Percentiles rank a stretch among this genome's conserved stretches.
Conservation (phyloP, 2,329 filamentous ascomycete genomes). For the Alternaria sp. region DNA sequence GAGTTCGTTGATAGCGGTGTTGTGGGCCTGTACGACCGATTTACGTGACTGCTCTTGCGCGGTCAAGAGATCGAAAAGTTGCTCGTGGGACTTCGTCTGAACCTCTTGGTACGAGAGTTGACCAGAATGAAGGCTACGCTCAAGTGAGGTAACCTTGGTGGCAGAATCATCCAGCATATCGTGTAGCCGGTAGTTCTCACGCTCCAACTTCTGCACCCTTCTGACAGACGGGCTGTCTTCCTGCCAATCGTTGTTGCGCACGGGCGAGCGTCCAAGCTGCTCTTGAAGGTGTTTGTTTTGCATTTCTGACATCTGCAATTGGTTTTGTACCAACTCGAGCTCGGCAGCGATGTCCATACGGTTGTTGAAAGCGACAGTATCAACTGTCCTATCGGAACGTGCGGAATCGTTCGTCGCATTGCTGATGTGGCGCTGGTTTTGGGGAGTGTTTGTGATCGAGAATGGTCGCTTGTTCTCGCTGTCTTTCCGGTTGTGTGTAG, state of each 20-base stretch:
- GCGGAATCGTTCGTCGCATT: slow-evolving; percentile 77
- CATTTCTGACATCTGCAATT: slow-evolving; percentile 93
- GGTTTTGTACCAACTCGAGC: slow-evolving; percentile 90
- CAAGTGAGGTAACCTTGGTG: slow-evolving; percentile 88
- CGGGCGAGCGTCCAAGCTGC: slow-evolving; percentile 77
- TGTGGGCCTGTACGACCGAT: slow-evolving; percentile 82
- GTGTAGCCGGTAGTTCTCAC: slow-evolving; percentile 89
- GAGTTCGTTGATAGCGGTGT: slow-evolving; percentile 83
- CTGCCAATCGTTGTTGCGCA: slow-evolving; percentile 68
- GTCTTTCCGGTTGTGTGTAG: slow-evolving; percentile 71
- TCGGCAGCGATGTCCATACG: slow-evolving; percentile 91
- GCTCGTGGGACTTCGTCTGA: slow-evolving; percentile 91
- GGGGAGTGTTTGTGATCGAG: slow-evolving; percentile 80
- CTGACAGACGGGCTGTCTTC: slow-evolving; percentile 81
- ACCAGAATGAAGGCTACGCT: slow-evolving; percentile 85
- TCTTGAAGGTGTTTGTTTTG: slow-evolving; percentile 91
- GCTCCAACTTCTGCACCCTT: slow-evolving; percentile 88
- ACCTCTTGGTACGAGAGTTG: slow-evolving; percentile 90
- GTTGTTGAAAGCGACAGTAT: slow-evolving; percentile 84
- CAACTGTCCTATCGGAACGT: slow-evolving; percentile 83
- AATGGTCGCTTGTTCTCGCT: slow-evolving; percentile 68
- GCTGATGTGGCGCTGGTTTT: slow-evolving; percentile 70
- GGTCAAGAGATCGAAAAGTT: slow-evolving; percentile 90
- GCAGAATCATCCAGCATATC: slow-evolving; percentile 94
- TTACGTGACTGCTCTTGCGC: slow-evolving; percentile 90